Evolutionary conservation across 176 grass and related monocot species (phyloP).

Genomic region (Alopecurus myosuroides): DNA sequence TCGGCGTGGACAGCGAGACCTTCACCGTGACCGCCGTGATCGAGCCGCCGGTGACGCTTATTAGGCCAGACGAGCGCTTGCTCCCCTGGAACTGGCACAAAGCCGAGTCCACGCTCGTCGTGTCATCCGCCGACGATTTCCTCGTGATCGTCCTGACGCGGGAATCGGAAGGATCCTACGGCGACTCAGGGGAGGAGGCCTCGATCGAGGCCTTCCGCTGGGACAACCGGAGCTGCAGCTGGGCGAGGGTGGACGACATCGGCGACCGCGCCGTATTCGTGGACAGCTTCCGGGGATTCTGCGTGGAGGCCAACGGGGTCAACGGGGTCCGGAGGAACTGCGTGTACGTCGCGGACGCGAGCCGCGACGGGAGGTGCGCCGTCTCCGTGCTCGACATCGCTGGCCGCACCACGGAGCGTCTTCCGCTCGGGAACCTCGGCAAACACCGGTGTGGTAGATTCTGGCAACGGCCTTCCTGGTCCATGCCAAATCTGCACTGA

Average conservation of each 20-base stretch:
- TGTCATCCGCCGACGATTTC: neutral
- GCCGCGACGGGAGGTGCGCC: neutral
- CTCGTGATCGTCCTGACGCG: neutral
- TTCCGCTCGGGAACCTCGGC: neutral
- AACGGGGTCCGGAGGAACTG: slow-evolving; percentile 25
- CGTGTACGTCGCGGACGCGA: neutral
- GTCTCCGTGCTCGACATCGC: neutral
- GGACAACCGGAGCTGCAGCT: neutral
- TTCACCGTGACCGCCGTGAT: neutral
- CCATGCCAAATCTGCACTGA: neutral
- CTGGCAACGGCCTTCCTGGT: neutral
- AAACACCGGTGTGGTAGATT: neutral
- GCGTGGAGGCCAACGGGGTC: too few species aligned
- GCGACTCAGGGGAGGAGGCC: neutral
- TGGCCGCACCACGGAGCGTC: neutral
- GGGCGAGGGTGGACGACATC: neutral
- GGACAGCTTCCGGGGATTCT: slow-evolving; percentile 6
- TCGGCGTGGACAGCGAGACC: neutral
- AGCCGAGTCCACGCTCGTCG: neutral
- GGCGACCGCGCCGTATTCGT: slow-evolving; percentile 2
- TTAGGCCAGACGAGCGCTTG: neutral
- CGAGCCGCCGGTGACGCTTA: neutral
- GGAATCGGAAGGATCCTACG: neutral
- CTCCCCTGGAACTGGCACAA: neutral
- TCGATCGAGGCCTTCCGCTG: neutral